A percentile compares a stretch with the other conserved stretches of the same genome.
Evolutionary conservation across 768 basidiomycete genomes (phyloP).

Genomic region (Glaciozyma martinii): DNA sequence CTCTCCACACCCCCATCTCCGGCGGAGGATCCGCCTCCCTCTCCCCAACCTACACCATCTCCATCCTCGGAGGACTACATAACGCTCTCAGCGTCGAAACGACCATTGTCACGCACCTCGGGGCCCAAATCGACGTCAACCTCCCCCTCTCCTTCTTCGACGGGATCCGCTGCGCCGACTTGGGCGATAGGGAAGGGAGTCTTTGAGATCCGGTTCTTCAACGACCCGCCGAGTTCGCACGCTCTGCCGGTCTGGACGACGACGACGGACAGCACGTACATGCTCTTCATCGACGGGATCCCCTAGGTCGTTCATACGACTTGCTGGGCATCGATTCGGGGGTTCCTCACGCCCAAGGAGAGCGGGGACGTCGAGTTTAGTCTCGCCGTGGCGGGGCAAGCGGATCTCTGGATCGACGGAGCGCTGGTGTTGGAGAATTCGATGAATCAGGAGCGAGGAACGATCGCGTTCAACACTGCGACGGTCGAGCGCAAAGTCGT

Average conservation of each 20-base stretch:
- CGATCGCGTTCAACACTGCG: constrained; percentile 9
- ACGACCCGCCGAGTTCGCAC: background rate
- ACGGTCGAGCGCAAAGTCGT: background rate
- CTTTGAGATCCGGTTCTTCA: background rate
- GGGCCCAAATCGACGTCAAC: constrained; percentile 25
- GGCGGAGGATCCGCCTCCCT: constrained; percentile 43
- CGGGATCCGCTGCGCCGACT: too few species aligned
- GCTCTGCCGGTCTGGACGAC: background rate
- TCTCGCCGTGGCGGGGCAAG: constrained; percentile 22
- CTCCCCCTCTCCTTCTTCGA: constrained; percentile 18
- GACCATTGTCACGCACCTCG: constrained; percentile 15
- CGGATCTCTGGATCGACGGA: constrained; percentile 29
- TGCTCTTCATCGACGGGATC: constrained; percentile 9
- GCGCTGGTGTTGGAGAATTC: constrained; percentile 27
- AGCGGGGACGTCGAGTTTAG: constrained; percentile 27
- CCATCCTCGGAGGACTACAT: constrained; percentile 39
- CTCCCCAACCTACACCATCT: constrained; percentile 37
- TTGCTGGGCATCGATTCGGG: background rate
- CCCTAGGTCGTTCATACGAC: constrained; percentile 1
- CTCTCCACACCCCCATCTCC: constrained; percentile 18
- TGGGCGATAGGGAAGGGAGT: background rate
- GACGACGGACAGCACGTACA: background rate
- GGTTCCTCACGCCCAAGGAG: constrained; percentile 7
- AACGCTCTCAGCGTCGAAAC: constrained; percentile 33
- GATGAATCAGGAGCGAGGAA: constrained; percentile 9